Base-by-base conservation (phyloP, 1,139 yeast species). In the Yamadazyma triangularis region DNA sequence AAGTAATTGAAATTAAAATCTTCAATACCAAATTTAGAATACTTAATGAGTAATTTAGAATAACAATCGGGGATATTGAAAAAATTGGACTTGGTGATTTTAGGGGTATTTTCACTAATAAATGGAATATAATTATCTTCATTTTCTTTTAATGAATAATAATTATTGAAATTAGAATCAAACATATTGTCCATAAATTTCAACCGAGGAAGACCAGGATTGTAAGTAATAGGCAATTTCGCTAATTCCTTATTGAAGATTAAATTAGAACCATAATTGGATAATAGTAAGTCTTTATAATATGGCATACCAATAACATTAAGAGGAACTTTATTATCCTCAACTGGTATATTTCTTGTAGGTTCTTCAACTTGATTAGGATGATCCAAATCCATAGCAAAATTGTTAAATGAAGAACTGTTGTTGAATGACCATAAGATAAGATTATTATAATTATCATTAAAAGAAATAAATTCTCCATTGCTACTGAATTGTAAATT, bases 1-100 rank as follows among this genome's bases (percentile, higher is more conserved):
- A 84, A 91, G 46, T 79, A 82, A 33, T 75, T 79, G 51, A 91
- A 91, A 59, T 93, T 96, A 58, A 91, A 91, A 56, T 88, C 96
- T 44, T 83, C 88, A 18, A 93, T 89, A 13, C 98, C 98, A 56
- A 88, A 91, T 47, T 77, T 82, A 35, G 95, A 84, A 53, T 89
- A 89, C 28, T 83, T 75, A 38, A 91, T 85, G 38, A 83, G 85
- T 33, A 87, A 64, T 46, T 79, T 77, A 24, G 79, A 66, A 56
- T 83, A 91, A 23, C 89, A 83, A 34, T 80, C 80, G 0, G 96
- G 95, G 2, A 59, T 50, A 31, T 46, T 28, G 37, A 61, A 62
- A 37, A 66, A 62, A 2, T 56, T 47, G 23, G 53, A 41, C 23
- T 53, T 58, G 27, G 47, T 49, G 8, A 48, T 48, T 24, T 26